Evolutionary conservation across 2,329 filamentous ascomycete species (phyloP).

Genomic region (Xylariaceae sp.): DNA sequence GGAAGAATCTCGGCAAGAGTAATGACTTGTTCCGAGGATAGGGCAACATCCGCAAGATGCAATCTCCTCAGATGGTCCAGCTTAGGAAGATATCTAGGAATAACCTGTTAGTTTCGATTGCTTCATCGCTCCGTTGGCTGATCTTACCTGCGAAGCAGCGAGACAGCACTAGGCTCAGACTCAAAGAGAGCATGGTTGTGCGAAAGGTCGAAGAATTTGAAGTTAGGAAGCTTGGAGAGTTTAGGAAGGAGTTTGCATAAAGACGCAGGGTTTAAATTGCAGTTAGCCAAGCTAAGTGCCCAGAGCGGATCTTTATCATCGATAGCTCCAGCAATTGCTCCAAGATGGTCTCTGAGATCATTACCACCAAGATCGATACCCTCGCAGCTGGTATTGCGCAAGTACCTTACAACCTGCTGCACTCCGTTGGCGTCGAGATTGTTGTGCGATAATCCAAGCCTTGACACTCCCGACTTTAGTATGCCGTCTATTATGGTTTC

Average conservation of each 20-base stretch:
- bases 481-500: conserved; percentile 80
- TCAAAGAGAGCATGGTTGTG: conserved; percentile 85
- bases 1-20: conserved; percentile 88
- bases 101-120: conserved; percentile 20
- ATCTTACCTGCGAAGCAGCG: conserved; percentile 73
- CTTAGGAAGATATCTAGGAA: conserved; percentile 74
- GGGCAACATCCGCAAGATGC: conserved; percentile 82
- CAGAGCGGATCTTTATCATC: conserved; percentile 66
- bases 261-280: conserved; percentile 75
- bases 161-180: conserved; percentile 73
- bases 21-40: conserved; percentile 88
- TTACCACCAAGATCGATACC: conserved; percentile 91
- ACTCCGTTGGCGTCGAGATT: conserved; percentile 75
- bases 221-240: conserved; percentile 70
- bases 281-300: conserved; percentile 85
- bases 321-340: conserved; percentile 58
- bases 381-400: conserved; percentile 79
- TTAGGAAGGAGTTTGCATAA: conserved; percentile 78
- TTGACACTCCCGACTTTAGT: conserved; percentile 76
- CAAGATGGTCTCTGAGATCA: conserved; percentile 64
- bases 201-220: conserved; percentile 90
- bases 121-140: neutral
- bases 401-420: conserved; percentile 75
- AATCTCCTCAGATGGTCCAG: conserved; percentile 80
- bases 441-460: conserved; percentile 85